Evolutionary conservation across 257 asterid species (phyloP), one percentile per base, ranked within the genome.

Genomic region (Asclepias syriaca): DNA sequence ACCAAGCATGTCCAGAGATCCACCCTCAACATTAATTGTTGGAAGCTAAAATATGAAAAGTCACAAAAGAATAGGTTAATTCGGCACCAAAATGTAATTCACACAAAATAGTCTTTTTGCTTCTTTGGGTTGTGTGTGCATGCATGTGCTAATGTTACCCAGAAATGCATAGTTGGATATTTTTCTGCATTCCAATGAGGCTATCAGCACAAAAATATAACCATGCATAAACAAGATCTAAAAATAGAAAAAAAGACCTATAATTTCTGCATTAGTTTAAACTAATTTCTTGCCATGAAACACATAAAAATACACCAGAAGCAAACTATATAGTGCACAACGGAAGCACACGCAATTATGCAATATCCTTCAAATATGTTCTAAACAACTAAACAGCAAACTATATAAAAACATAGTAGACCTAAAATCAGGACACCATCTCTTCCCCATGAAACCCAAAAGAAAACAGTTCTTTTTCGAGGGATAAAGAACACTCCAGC

Each of bases 1-100:
- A 72, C 83, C 77, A 59, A 70, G 82, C 90, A 83, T 77, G 83
- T 78, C 88, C 76, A 78, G 49, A 19, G 87, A 73, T 71, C 87
- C 87, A 74, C 76, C 85, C 46, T 87, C 96, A 73, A 88, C 94
- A 39, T 87, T 82, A 70, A 91, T 81, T 75, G 72, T 85, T 14
- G 98, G 85, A 66, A 81, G 81, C 85, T 81, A 34, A 40, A 68
- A 64, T 32, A 21, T 21, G 37, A 45, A 71, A 48, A 39, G 61
- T 65, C 29, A 66, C 45, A 48, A 43, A 57, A 5, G 19, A 32
- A 64, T 29, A 45, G 19, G 68, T 74, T 14, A 66, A 0, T n/a
- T 29, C 32, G 6, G 22, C 3, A 32, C 3, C 4, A 15, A 29
- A 60, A 14, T 29, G 66, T 32, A 32, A 4, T 61, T 32, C 66